Percentiles rank a stretch among this genome's conserved stretches.
These are phyloP conservation scores for Metschnikowia peoriensis DNA, from an alignment of 805 yeast genomes.

Conservation along the genomic window DNA sequence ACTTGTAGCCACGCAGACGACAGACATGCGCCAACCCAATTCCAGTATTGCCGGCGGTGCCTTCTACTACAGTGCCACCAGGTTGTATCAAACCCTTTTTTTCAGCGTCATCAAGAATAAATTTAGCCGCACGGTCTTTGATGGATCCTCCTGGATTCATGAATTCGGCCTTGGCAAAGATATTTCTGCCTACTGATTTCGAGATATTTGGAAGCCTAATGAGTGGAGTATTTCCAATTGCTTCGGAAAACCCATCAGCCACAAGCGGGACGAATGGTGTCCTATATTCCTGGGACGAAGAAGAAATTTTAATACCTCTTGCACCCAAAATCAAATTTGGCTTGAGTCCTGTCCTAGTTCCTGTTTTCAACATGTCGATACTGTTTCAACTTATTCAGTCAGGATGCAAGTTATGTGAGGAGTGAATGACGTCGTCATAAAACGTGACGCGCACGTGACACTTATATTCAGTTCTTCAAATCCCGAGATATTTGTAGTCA, in stretches of 20 bases:
- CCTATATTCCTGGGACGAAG: slow-evolving; percentile 16
- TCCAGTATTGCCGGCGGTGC: slow-evolving; percentile 96
- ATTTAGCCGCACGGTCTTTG: slow-evolving; percentile 86
- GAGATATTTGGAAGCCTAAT: slow-evolving; percentile 59
- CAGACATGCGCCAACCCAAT: slow-evolving; percentile 84
- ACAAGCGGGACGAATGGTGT: slow-evolving; percentile 63
- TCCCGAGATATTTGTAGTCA: not conserved
- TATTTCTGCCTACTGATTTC: slow-evolving; percentile 61
- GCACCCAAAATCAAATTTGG: not conserved
- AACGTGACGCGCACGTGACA: not conserved
- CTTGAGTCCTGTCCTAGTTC: not conserved
- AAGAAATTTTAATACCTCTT: slow-evolving; percentile 12
- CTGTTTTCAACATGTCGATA: not conserved
- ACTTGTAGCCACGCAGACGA: slow-evolving; percentile 77
- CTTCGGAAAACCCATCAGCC: slow-evolving; percentile 72
- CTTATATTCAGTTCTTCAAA: not conserved
- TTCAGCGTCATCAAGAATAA: slow-evolving; percentile 77
- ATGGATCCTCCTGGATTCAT: slow-evolving; percentile 95
- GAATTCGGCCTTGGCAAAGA: slow-evolving; percentile 88
- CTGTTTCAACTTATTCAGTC: not conserved
- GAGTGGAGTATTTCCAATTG: slow-evolving; percentile 93
- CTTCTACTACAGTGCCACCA: slow-evolving; percentile 89
- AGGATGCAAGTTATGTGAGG: not conserved
- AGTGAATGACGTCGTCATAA: not conserved
- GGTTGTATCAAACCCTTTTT: slow-evolving; percentile 56